phyloP scores from a whole-genome alignment of 768 basidiomycete species.

The Cubamyces lactineus region DNA sequence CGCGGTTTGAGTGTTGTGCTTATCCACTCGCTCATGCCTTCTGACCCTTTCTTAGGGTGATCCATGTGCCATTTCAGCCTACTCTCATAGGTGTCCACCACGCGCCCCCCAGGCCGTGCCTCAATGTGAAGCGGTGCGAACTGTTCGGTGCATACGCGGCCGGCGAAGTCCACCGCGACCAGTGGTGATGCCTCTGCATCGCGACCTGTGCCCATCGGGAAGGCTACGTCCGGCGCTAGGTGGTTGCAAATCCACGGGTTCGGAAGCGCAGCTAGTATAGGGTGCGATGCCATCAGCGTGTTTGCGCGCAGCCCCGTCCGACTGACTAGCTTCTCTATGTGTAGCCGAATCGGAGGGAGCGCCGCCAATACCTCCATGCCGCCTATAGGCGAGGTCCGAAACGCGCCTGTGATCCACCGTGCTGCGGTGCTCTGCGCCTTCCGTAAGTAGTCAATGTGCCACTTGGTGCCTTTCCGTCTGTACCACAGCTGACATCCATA shows the following conservation, averaged over 20 bases:
- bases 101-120: slow-evolving; percentile 3
- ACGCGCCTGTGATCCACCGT: slow-evolving; percentile 28
- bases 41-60: no score
- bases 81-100: neutral
- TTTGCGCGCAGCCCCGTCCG: slow-evolving; percentile 2
- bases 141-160: slow-evolving; percentile 3
- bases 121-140: slow-evolving; percentile 6
- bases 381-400: slow-evolving; percentile 25
- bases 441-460: slow-evolving; percentile 9
- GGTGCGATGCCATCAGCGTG: slow-evolving; percentile 10
- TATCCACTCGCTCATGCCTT: no score
- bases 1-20: no score
- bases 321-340: slow-evolving; percentile 21
- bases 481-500: slow-evolving; percentile 29
- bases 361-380: slow-evolving; percentile 26
- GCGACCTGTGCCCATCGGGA: neutral
- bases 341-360: slow-evolving; percentile 21
- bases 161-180: slow-evolving; percentile 6
- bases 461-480: slow-evolving; percentile 9
- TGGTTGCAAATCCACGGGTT: slow-evolving; percentile 3
- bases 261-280: neutral
- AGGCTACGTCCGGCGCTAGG: slow-evolving; percentile 1
- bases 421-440: slow-evolving; percentile 22
- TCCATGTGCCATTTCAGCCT: no score
- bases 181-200: neutral